Base-by-base conservation (phyloP, 2,329 filamentous ascomycete species). In the Byssochlamys sp. region DNA sequence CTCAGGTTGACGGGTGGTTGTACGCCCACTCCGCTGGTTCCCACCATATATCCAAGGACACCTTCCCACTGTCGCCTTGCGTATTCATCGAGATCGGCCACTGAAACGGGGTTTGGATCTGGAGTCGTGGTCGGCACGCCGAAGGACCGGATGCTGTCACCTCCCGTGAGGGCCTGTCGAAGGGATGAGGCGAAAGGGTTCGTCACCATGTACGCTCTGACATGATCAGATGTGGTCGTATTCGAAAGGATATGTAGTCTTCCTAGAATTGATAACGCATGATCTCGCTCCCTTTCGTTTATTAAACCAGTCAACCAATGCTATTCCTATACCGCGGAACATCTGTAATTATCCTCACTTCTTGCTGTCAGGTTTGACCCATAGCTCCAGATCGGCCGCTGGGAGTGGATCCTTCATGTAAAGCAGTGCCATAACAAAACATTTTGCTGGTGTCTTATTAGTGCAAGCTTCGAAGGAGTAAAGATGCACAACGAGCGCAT, bases 21-120 rank as follows among this genome's bases (percentile, higher is more conserved):
- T 49, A 78, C 73, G 14, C 77, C 74, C 53, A 79, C 72, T 51
- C 76, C 75, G 63, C 71, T 72, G 62, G 66, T 80, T 68, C 82
- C 80, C 24, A 99, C 94, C 71, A 99, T 91, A 69, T 91, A 99
- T 72, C 96, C 94, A 53, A 99, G 75, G 28, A 99, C 96, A 27
- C 90, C 88, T 73, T 99, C 95, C 91, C 94, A 99, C 69, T 95
- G 91, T 65, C 83, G 84, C 56, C 89, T 84, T 4, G 94, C 91
- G 74, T 92, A 95, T 28, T 85, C 81, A 68, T 99, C 94, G 58
- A 99, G 81, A 64, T 88, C 90, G 1, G 81, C 68, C 10, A 91
- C 73, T 59, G 87, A 84, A 53, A 94, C 82, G 53, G 84, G 81
- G 57, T 80, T 77, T 48, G 84, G 81, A 33, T 84, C 78, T 2